Base-by-base conservation (phyloP, 2,329 filamentous ascomycete species). In the Colletotrichum caudatum region DNA sequence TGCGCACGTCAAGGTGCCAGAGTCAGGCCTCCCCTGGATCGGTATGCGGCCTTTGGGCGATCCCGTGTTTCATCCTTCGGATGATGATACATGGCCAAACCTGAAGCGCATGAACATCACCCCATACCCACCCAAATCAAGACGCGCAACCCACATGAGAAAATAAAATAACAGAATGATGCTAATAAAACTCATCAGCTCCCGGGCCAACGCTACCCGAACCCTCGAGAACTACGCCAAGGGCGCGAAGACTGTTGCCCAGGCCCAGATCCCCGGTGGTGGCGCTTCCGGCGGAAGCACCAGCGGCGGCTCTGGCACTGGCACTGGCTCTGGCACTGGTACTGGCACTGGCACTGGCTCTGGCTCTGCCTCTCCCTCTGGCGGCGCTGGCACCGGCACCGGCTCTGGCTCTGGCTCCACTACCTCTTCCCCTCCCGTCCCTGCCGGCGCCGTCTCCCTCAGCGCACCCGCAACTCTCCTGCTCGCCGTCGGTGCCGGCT, bases 141-240 rank as follows among this genome's bases (percentile, higher is more conserved):
- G 12, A 26, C 8, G 12, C 41, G 12, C 41, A 65, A 64, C 65
- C 16, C 23, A 18, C 20, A 9, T 9, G 4, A 64, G 26, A 59
- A 26, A 3, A 16, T 33, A n/a, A 29, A 51, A 9, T 50, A 11
- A 26, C 48, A 23, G 9, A 12, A n/a, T 1, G 9, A 44, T 33
- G 37, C 74, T 75, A 74, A 74, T 57, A 41, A 44, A 16, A 4
- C 33, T 37, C 9, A 8, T 33, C 33, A 86, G 84, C 80, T 84
- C 86, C 41, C 75, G 81, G 33, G 83, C 84, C 77, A 91, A 90
- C 80, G 72, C 85, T 4, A 78, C 84, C 50, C 85, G 87, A 73
- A 86, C 87, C 44, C 82, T 91, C 18, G 77, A 80, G 3, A 81
- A 82, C 74, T 89, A 87, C 84, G 84, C 83, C 79, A 84, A 86